Evolutionary conservation across 1,284 basidiomycete species (phyloP), one percentile per base, ranked within the genome.

Genomic region (Ustilago cynodontis): DNA sequence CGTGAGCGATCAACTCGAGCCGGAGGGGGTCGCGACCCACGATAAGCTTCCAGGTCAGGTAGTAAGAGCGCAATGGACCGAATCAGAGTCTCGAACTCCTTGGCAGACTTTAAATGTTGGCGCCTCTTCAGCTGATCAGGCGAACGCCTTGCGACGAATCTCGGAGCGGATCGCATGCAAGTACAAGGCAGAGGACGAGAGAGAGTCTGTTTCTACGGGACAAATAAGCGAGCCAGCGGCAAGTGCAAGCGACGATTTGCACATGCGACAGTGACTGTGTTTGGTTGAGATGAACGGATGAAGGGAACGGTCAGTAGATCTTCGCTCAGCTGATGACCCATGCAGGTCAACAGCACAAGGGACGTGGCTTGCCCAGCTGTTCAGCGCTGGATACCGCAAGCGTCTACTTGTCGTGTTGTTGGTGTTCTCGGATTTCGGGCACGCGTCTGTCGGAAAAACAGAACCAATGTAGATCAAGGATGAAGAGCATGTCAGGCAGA

Each of bases 361-460:
- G 26, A 45, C 3, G 22, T 56, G 39, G 54, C 39, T 41, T 56
- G 16, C 24, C 16, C 35, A 26, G 22, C 11, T 22, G 14, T 4
- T 31, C 35, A 18, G 35, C 10, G 39, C 26, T 26, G n/a, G 18
- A 41, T 2, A 57, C 62, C 62, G 54, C 35, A 64, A 64, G 62
- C 62, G 62, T 52, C 9, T 8, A 22, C 47, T 39, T 11, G 11
- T 45, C 14, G 35, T 37, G 3, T 41, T 39, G 35, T 45, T 18
- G n/a, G n/a, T n/a, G 11, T 39, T 29, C 39, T 56, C 61, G 54
- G 61, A 64, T 29, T 14, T 54, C 52, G 60, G 61, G 43, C 14
- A 13, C 10, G 33, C 11, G 2, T 7, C 4, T n/a, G 2, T 35
- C 55, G 62, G 55, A 58, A 64, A 64, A 64, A 63, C 35, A 57